Conservation (phyloP, 495 filamentous ascomycete genomes). For the Amphirosellinia nigrospora region DNA sequence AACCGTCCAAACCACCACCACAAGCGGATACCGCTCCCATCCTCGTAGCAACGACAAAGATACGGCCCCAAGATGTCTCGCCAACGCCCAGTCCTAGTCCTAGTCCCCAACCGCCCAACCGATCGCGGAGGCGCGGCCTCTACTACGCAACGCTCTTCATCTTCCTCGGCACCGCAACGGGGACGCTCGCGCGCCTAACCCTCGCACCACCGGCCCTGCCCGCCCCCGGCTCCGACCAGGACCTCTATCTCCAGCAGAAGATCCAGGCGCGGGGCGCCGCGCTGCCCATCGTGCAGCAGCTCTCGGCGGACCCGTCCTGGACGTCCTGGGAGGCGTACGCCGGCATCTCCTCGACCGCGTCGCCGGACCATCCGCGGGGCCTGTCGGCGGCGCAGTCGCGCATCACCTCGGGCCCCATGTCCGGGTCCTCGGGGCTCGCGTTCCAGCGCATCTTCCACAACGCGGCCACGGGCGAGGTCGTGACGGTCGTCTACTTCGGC, state of each 20-base stretch:
- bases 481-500: constrained; percentile 69
- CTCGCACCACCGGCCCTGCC: constrained; percentile 46
- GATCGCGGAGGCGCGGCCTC: constrained; percentile 27
- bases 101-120: constrained; percentile 11
- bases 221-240: constrained; percentile 39
- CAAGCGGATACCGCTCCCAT: not conserved
- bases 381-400: constrained; percentile 34
- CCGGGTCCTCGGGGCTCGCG: constrained; percentile 51
- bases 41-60: not conserved
- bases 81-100: not conserved
- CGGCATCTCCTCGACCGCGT: constrained; percentile 43
- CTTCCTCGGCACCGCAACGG: constrained; percentile 43
- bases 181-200: constrained; percentile 41
- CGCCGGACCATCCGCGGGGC: not conserved
- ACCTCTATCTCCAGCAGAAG: constrained; percentile 34
- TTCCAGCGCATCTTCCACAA: constrained; percentile 58
- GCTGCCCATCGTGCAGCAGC: constrained; percentile 60
- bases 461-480: constrained; percentile 45
- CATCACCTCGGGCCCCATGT: constrained; percentile 52
- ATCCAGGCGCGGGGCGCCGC: constrained; percentile 43
- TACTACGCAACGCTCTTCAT: constrained; percentile 44
- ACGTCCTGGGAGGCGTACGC: constrained; percentile 63
- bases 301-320: constrained; percentile 60
- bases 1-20: constrained; percentile 23
- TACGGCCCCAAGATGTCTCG: not conserved